Conservation (phyloP, 192 early-diverging fungal genomes). For the Mortierella alpina region DNA sequence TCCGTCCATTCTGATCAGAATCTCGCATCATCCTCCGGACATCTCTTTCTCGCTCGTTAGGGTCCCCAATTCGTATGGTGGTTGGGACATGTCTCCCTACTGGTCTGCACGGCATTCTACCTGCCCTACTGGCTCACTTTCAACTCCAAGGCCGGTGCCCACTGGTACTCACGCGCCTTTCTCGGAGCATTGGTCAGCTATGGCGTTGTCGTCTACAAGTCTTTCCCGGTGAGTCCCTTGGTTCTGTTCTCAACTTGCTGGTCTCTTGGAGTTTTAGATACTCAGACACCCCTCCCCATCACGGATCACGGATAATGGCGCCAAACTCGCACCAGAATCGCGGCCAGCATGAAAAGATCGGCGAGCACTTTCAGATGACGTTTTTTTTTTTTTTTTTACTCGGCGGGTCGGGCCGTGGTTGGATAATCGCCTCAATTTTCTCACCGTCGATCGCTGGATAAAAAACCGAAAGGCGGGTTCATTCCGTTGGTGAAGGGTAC, state of each 20-base stretch:
- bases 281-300: no score
- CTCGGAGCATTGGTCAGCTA: constrained; percentile 76
- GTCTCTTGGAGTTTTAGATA: no score
- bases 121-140: constrained; percentile 56
- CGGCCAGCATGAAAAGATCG: background rate
- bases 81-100: constrained; percentile 58
- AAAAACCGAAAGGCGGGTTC: no score
- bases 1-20: background rate
- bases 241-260: background rate
- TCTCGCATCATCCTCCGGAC: no score
- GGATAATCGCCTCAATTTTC: background rate
- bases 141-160: constrained; percentile 44
- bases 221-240: constrained; percentile 72
- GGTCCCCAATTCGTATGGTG: constrained; percentile 66
- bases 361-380: no score
- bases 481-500: no score
- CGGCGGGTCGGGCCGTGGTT: background rate
- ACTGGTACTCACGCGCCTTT: constrained; percentile 71
- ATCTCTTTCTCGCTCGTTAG: constrained; percentile 28
- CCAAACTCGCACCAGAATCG: background rate
- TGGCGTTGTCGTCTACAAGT: constrained; percentile 83
- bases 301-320: background rate
- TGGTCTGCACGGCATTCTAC: constrained; percentile 56
- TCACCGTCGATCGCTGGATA: no score
- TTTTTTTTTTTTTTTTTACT: background rate